phyloP scores from a whole-genome alignment of 2,329 filamentous ascomycete species.

The Mycosphaerella sp. region DNA sequence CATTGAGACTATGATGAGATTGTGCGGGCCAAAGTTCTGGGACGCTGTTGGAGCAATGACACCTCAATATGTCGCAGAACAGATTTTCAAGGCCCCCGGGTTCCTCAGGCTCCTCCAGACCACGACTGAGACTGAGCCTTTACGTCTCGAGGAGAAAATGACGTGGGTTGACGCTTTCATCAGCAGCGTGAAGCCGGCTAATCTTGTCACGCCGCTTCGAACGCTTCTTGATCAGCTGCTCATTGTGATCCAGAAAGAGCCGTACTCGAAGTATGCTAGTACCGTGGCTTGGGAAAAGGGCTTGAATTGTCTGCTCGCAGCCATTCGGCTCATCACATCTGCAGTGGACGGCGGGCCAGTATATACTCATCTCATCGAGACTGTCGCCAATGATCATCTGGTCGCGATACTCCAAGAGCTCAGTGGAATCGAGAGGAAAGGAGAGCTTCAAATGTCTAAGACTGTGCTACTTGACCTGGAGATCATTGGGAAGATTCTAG shows the following conservation, averaged over 20 bases:
- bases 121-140: slow-evolving; percentile 45
- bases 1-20: slow-evolving; percentile 64
- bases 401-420: slow-evolving; percentile 27
- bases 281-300: slow-evolving; percentile 60
- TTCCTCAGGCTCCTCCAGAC: slow-evolving; percentile 56
- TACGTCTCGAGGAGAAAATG: slow-evolving; percentile 55
- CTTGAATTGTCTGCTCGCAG: slow-evolving; percentile 34
- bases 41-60: slow-evolving; percentile 76
- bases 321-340: slow-evolving; percentile 20
- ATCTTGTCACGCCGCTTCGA: slow-evolving; percentile 72
- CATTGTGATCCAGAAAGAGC: slow-evolving; percentile 53
- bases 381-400: slow-evolving; percentile 30
- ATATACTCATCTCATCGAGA: slow-evolving; percentile 28
- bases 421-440: slow-evolving; percentile 29
- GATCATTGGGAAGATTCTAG: slow-evolving; percentile 61
- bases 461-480: slow-evolving; percentile 50
- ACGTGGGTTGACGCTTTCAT: slow-evolving; percentile 76
- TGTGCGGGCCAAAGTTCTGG: slow-evolving; percentile 78
- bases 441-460: slow-evolving; percentile 29
- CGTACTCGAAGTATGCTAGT: slow-evolving; percentile 53
- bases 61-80: slow-evolving; percentile 73
- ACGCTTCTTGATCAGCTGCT: slow-evolving; percentile 72
- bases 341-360: slow-evolving; percentile 28
- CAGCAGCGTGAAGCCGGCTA: slow-evolving; percentile 66
- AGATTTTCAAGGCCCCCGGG: slow-evolving; percentile 67